Evolutionary conservation across 1,284 basidiomycete species (phyloP), one percentile per base, ranked within the genome.

Genomic region (Leccinum huronense): DNA sequence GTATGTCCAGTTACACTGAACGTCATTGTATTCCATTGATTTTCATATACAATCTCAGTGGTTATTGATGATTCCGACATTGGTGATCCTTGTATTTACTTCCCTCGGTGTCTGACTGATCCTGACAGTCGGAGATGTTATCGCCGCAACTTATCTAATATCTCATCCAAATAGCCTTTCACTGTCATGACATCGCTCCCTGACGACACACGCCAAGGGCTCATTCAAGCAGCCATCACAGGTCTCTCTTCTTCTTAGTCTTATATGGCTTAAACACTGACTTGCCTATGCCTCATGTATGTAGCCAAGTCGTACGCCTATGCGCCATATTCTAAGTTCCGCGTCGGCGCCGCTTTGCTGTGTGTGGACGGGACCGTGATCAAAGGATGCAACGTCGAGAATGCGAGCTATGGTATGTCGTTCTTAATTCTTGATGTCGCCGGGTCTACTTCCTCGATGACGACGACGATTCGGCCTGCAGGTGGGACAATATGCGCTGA

Each of bases 351-450:
- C 0, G 90, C 93, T 0, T 78, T 97, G 11, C 78, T 96, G 19
- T 81, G 87, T 1, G 75, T 83, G 0, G 84, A 89, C 62, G 93
- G 92, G 1, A 78, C 81, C 14, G 84, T 96, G 31, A 85, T 95
- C 66, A 89, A 85, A 61, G 95, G 95, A 3, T 88, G 90, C 53
- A 97, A 96, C 73, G 84, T 97, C 65, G 95, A 97, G 79, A 97
- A 97, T 73, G 93, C 94, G 0, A 91, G 91, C 0, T 95, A 94
- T 73, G 93, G 95, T 91, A 61, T 34, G 77, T 65, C 11, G 16
- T 7, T 11, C 19, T 51, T 55, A 7, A 13, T 23, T 51, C 38
- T 51, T 53, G 7, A 19, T 10, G 36, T 36, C 48, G 23, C 23
- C 23, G 6, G 7, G 36, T 27, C 48, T 53, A 53, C 30, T 54